Evolutionary conservation across 2,329 filamentous ascomycete species (phyloP).

Genomic region (Whalleya microplaca): DNA sequence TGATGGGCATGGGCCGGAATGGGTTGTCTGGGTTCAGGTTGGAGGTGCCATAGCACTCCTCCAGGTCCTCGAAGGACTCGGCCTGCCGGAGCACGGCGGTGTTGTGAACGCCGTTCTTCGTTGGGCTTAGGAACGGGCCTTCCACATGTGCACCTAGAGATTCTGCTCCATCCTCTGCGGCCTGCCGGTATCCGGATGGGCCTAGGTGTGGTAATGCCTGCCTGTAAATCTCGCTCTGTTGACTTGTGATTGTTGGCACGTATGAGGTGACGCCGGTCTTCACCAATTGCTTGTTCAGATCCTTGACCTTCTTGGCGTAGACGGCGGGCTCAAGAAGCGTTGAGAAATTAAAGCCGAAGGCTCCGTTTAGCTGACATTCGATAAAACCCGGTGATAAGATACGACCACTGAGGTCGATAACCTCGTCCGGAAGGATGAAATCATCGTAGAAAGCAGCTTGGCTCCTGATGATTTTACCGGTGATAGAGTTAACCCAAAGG

Average conservation of each 20-base stretch:
- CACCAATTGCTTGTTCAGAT: slow-evolving; percentile 73
- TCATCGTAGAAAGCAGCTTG: slow-evolving; percentile 71
- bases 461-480: slow-evolving; percentile 79
- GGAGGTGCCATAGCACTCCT: slow-evolving; percentile 70
- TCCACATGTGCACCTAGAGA: slow-evolving; percentile 90
- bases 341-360: slow-evolving; percentile 92
- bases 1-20: slow-evolving; percentile 56
- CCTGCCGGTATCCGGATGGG: slow-evolving; percentile 65
- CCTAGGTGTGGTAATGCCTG: slow-evolving; percentile 77
- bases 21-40: slow-evolving; percentile 59
- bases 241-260: slow-evolving; percentile 82
- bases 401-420: slow-evolving; percentile 79
- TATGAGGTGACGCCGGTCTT: slow-evolving; percentile 87
- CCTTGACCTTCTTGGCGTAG: slow-evolving; percentile 73
- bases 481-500: slow-evolving; percentile 83
- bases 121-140: slow-evolving; percentile 82
- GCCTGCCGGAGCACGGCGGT: slow-evolving; percentile 70
- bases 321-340: slow-evolving; percentile 67
- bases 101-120: slow-evolving; percentile 87
- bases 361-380: slow-evolving; percentile 90
- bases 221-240: slow-evolving; percentile 80
- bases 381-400: slow-evolving; percentile 87
- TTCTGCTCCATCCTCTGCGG: slow-evolving; percentile 74
- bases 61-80: slow-evolving; percentile 66
- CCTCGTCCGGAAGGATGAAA: slow-evolving; percentile 69